Conservation (phyloP, 2,329 filamentous ascomycete genomes). For the Sphaerulina populicola region DNA sequence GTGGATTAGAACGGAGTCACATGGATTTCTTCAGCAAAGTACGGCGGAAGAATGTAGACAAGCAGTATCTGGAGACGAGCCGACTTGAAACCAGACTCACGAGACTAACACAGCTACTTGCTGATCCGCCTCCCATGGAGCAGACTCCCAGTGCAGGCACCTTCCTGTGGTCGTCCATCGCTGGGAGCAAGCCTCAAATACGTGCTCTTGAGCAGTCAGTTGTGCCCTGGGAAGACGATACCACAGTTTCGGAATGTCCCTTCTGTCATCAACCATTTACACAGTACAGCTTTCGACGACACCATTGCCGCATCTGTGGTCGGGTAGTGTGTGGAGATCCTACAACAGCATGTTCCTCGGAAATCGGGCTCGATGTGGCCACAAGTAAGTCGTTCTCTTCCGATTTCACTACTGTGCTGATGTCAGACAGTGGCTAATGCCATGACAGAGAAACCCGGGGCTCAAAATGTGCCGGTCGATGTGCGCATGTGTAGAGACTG, state of each 20-base stretch:
- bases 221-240: constrained; percentile 91
- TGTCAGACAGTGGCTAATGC: constrained; percentile 28
- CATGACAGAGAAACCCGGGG: constrained; percentile 37
- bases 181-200: constrained; percentile 55
- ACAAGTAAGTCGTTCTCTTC: constrained; percentile 42
- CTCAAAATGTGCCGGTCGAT: constrained; percentile 59
- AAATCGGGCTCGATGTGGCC: constrained; percentile 72
- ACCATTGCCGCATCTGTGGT: constrained; percentile 91
- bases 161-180: constrained; percentile 53
- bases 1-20: constrained; percentile 60
- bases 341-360: constrained; percentile 72
- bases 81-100: constrained; percentile 85
- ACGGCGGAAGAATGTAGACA: constrained; percentile 71
- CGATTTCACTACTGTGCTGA: constrained; percentile 29
- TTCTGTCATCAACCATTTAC: constrained; percentile 96
- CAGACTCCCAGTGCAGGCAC: constrained; percentile 43
- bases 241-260: constrained; percentile 68
- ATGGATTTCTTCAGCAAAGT: constrained; percentile 60
- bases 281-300: constrained; percentile 81
- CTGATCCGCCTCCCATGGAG: constrained; percentile 55
- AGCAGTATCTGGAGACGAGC: constrained; percentile 77
- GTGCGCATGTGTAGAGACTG: constrained; percentile 91
- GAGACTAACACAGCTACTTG: constrained; percentile 75
- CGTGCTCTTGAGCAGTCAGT: constrained; percentile 75
- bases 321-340: constrained; percentile 86